phyloP scores from a whole-genome alignment of 257 asterid species.

The Phtheirospermum japonicum region DNA sequence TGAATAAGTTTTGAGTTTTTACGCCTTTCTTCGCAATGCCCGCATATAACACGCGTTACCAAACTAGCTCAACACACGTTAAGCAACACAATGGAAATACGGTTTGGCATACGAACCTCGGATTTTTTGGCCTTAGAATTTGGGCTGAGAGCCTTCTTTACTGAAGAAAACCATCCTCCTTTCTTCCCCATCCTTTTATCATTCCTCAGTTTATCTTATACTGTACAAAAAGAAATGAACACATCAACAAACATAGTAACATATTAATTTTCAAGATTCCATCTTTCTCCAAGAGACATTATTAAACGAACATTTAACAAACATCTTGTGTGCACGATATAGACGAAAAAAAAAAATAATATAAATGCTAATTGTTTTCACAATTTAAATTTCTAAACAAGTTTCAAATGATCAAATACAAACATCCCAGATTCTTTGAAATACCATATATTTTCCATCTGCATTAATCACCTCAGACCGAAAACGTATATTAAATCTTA shows the following conservation, averaged over 20 bases:
- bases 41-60: no score
- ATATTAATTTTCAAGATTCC: slow-evolving; percentile 15
- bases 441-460: no score
- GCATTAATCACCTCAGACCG: slow-evolving; percentile 20
- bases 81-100: no score
- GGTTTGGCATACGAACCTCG: slow-evolving; percentile 45
- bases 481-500: no score
- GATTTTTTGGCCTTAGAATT: slow-evolving; percentile 52
- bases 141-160: slow-evolving; percentile 77
- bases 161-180: slow-evolving; percentile 81
- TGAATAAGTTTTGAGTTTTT: no score
- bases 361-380: slow-evolving; percentile 8
- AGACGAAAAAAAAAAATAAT: no score
- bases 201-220: slow-evolving; percentile 28
- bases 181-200: slow-evolving; percentile 56
- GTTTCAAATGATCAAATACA: slow-evolving; percentile 13
- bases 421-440: slow-evolving; percentile 6
- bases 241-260: slow-evolving; percentile 3
- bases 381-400: slow-evolving; percentile 12
- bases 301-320: background rate
- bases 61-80: no score
- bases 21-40: no score
- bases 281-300: no score
- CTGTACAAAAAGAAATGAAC: slow-evolving; percentile 19
- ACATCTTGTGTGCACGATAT: slow-evolving; percentile 15